Base-by-base conservation (phyloP, 345 rosid species). In the Arabis alpina region DNA sequence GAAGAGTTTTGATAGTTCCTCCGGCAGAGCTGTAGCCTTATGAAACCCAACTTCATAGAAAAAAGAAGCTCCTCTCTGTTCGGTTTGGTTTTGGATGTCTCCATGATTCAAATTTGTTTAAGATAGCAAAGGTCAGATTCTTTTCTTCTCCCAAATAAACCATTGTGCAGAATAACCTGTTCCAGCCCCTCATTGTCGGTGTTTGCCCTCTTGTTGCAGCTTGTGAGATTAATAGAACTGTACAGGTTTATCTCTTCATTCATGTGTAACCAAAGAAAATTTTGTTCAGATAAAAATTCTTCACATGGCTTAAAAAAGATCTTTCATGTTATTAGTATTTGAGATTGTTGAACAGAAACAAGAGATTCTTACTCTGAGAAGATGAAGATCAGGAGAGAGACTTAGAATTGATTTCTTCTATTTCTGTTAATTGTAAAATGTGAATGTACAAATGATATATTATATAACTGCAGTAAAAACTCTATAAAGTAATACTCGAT, bases 211-310 rank as follows among this genome's bases (percentile, higher is more conserved):
- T 48, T 23, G 6, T 54, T 66, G 53, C 43, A 70, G 66, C 45
- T 61, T 71, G 68, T 61, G 75, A 52, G 68, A 71, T 62, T 53
- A 8, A 34, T 62, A 62, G 40, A 71, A 53, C 68, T 90, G 96
- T 86, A 90, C 85, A 89, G 95, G 80, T 61, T 79, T 86, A 87
- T 87, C 81, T 86, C 92, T 87, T 87, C 83, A 88, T 92, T 88
- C 93, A 84, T 88, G 83, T 86, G 92, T 85, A 85, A 86, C 73
- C 77, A 63, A 40, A 28, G 82, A 73, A 80, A 49, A 8, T 37
- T 72, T 72, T 64, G 57, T 41, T 42, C 28, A 71, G 61, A 49
- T 30, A 49, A 58, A 58, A 39, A 57, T 68, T 68, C 24, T 68
- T 68, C 54, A 68, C 55, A 55, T 68, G 54, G 47, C 64, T 32